Percentiles rank a stretch among this genome's conserved stretches.
These are phyloP conservation scores for Hortaea werneckii DNA, from an alignment of 2,329 filamentous ascomycete genomes.

Conservation along the genomic window DNA sequence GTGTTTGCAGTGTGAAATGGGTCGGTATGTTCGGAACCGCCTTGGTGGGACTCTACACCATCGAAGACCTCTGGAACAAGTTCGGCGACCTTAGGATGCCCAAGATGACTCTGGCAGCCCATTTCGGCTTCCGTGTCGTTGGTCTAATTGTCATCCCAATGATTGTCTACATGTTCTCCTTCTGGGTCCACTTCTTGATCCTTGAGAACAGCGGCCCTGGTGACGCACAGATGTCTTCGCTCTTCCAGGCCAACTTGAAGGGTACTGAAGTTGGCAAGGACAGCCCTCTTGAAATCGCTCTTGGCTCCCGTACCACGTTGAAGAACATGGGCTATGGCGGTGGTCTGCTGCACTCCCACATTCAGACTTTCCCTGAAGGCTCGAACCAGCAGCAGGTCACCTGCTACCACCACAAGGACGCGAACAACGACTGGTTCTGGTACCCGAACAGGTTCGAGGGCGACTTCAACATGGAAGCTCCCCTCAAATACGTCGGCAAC, in stretches of 20 bases:
- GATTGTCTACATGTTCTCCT: conserved; percentile 89
- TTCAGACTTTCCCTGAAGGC: conserved; percentile 91
- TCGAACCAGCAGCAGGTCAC: conserved; percentile 93
- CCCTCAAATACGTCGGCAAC: conserved; percentile 65
- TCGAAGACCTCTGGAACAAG: conserved; percentile 96
- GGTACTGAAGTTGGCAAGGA: conserved; percentile 91
- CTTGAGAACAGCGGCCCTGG: conserved; percentile 89
- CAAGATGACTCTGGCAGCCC: conserved; percentile 64
- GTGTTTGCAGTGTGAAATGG: conserved; percentile 97
- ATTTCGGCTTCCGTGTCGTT: conserved; percentile 68
- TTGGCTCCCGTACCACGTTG: conserved; percentile 79
- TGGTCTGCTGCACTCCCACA: conserved; percentile 88
- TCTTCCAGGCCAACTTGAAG: conserved; percentile 93
- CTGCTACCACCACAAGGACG: conserved; percentile 98
- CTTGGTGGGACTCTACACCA: conserved; percentile 87
- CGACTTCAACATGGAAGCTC: conserved; percentile 60
- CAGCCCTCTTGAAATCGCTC: conserved; percentile 83
- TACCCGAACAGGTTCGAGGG: conserved; percentile 78
- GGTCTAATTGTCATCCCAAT: conserved; percentile 83
- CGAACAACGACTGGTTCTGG: conserved; percentile 99
- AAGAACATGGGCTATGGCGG: conserved; percentile 99
- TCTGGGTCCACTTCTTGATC: conserved; percentile 88
- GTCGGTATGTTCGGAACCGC: conserved; percentile 94
- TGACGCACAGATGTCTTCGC: conserved; percentile 99
- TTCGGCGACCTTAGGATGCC: conserved; percentile 92